Conservation (phyloP, 2,329 filamentous ascomycete genomes). For the Akanthomyces lecanii region DNA sequence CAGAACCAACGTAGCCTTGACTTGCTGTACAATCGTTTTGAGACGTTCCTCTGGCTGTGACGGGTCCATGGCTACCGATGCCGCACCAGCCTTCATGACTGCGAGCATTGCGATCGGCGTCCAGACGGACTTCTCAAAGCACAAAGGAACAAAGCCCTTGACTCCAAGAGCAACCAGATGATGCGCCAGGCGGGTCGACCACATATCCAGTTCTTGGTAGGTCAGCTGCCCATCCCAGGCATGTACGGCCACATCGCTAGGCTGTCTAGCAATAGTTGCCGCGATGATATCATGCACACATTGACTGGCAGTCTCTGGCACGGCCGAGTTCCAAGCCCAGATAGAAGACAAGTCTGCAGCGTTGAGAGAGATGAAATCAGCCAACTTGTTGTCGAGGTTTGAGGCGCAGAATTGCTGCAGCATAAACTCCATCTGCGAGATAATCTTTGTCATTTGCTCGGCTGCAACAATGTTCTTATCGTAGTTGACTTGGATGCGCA, state of each 20-base stretch:
- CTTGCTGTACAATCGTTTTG: background rate
- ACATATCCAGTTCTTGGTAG: conserved; percentile 18
- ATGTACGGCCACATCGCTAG: background rate
- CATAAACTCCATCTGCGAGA: conserved; percentile 16
- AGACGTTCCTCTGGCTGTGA: conserved; percentile 7
- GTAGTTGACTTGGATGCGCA: conserved; percentile 17
- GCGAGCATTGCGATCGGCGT: conserved; percentile 9
- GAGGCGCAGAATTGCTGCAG: conserved; percentile 17
- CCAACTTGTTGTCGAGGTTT: conserved; percentile 1
- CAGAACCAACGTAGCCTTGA: background rate
- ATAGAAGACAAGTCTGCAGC: conserved; percentile 7
- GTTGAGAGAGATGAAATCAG: background rate
- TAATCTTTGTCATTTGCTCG: conserved; percentile 14
- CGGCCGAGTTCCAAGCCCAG: conserved; percentile 17
- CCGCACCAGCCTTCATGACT: conserved; percentile 4
- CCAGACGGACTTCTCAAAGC: conserved; percentile 7
- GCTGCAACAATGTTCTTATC: conserved; percentile 16
- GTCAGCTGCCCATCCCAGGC: conserved; percentile 17
- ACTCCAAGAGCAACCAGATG: conserved; percentile 8
- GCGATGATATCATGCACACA: background rate
- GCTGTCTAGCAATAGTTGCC: background rate
- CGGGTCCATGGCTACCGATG: conserved; percentile 5
- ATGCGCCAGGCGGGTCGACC: conserved; percentile 12
- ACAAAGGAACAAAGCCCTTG: background rate
- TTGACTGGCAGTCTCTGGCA: background rate